Conservation (phyloP, 2,329 filamentous ascomycete genomes). For the Fusarium brachygibbosum region DNA sequence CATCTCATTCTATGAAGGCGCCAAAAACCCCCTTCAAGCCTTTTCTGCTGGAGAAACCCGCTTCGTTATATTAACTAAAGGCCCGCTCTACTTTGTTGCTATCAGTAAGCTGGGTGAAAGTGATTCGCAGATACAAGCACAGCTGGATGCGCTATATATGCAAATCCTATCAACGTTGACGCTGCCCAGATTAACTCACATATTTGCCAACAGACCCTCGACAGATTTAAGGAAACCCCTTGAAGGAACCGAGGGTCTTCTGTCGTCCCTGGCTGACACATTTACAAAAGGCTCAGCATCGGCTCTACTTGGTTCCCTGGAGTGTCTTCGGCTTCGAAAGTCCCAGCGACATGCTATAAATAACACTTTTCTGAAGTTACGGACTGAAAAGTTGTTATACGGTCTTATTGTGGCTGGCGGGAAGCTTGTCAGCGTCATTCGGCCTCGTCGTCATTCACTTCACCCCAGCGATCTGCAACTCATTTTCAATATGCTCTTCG, state of each 20-base stretch:
- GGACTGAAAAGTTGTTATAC: slow-evolving; percentile 85
- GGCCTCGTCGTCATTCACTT: slow-evolving; percentile 93
- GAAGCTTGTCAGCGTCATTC: slow-evolving; percentile 91
- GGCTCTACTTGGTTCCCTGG: slow-evolving; percentile 87
- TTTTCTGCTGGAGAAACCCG: slow-evolving; percentile 90
- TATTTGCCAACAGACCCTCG: slow-evolving; percentile 92
- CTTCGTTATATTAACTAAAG: slow-evolving; percentile 88
- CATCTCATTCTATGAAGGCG: slow-evolving; percentile 93
- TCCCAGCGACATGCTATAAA: slow-evolving; percentile 89
- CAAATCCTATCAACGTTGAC: slow-evolving; percentile 97
- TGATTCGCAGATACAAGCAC: slow-evolving; percentile 85
- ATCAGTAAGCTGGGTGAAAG: slow-evolving; percentile 95
- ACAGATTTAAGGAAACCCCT: slow-evolving; percentile 91
- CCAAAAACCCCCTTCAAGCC: slow-evolving; percentile 80
- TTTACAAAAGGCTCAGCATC: slow-evolving; percentile 95
- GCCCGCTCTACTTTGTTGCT: slow-evolving; percentile 91
- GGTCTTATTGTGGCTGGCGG: slow-evolving; percentile 94
- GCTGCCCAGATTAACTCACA: slow-evolving; percentile 84
- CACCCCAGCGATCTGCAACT: slow-evolving; percentile 96
- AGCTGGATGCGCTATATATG: slow-evolving; percentile 96
- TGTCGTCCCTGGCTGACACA: slow-evolving; percentile 92
- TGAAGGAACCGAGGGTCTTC: slow-evolving; percentile 89
- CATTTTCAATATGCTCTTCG: slow-evolving; percentile 99
- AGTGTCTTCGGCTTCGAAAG: slow-evolving; percentile 93
- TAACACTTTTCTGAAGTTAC: slow-evolving; percentile 83